A percentile compares a stretch with the other conserved stretches of the same genome.
Evolutionary conservation across 73 alveolate genomes (phyloP).

Genomic region (Diophrys appendiculata): DNA sequence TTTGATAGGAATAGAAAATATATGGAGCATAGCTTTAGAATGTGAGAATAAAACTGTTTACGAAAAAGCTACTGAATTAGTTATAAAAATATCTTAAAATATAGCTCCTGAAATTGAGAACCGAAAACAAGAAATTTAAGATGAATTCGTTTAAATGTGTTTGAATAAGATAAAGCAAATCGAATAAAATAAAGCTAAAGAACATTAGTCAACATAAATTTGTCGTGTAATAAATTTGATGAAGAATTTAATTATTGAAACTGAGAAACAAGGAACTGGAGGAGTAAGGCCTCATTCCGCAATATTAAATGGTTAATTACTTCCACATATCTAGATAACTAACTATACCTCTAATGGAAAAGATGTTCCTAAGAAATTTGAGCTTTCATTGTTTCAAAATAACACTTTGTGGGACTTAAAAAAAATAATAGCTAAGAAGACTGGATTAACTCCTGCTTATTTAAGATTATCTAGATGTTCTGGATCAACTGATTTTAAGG

Average conservation of each 20-base stretch:
- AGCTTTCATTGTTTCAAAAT: slow-evolving; percentile 59
- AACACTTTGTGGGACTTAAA: slow-evolving; percentile 86
- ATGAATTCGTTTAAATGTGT: slow-evolving; percentile 46
- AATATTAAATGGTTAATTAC: slow-evolving; percentile 52
- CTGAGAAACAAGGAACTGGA: slow-evolving; percentile 85
- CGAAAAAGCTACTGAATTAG: slow-evolving; percentile 53
- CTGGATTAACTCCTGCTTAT: slow-evolving; percentile 56
- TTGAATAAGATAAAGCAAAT: not conserved
- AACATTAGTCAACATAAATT: slow-evolving; percentile 31
- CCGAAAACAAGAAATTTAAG: slow-evolving; percentile 14
- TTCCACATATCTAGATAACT: slow-evolving; percentile 47
- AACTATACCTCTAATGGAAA: slow-evolving; percentile 43
- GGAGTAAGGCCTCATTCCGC: slow-evolving; percentile 76
- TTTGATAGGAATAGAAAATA: slow-evolving; percentile 58
- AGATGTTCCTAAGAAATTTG: slow-evolving; percentile 63
- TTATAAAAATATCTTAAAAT: slow-evolving; percentile 49
- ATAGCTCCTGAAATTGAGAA: slow-evolving; percentile 5
- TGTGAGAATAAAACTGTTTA: slow-evolving; percentile 33
- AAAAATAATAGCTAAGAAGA: slow-evolving; percentile 54
- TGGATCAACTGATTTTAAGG: slow-evolving; percentile 68
- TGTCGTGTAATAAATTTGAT: slow-evolving; percentile 41
- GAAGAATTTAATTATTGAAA: slow-evolving; percentile 62
- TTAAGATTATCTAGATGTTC: slow-evolving; percentile 58
- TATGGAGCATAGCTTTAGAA: slow-evolving; percentile 61
- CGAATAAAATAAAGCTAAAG: slow-evolving; percentile 33